Percentiles rank a stretch among this genome's conserved stretches.
These are phyloP conservation scores for Mycena maculata DNA, from an alignment of 768 basidiomycete species.

Conservation along the genomic window DNA sequence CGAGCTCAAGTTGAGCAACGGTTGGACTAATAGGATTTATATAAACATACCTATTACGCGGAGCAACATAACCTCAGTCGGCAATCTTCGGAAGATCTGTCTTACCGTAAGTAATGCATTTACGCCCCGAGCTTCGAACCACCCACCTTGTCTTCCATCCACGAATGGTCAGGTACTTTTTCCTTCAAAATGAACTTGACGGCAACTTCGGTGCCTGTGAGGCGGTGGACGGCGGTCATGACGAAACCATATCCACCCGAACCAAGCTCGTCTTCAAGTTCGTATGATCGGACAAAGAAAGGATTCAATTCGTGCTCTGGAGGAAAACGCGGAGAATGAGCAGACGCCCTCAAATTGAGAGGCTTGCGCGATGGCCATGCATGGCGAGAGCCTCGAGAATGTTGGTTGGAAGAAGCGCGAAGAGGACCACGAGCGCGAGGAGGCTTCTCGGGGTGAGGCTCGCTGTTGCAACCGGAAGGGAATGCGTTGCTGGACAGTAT, in stretches of 20 bases:
- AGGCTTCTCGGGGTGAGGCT: constrained; percentile 21
- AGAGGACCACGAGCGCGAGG: neutral
- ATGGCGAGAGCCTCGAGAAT: constrained; percentile 1
- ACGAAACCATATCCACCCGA: constrained; percentile 97
- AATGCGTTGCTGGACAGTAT: constrained; percentile 19
- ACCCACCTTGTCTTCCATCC: constrained; percentile 38
- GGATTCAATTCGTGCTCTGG: constrained; percentile 68
- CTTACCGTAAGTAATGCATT: constrained; percentile 61
- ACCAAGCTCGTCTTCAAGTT: constrained; percentile 82
- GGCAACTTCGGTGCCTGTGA: constrained; percentile 77
- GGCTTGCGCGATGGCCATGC: constrained; percentile 2
- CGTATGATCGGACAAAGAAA: constrained; percentile 69
- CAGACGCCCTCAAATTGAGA: constrained; percentile 40
- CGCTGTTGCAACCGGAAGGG: constrained; percentile 28
- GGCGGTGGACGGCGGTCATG: constrained; percentile 80
- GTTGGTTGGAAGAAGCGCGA: constrained; percentile 27
- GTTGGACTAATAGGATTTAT: too few relatives aligned
- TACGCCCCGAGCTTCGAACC: neutral
- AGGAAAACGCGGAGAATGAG: constrained; percentile 67
- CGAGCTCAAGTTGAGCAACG: too few relatives aligned
- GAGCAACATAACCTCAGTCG: constrained; percentile 85
- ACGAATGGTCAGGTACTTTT: constrained; percentile 62
- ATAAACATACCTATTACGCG: too few relatives aligned
- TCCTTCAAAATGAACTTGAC: constrained; percentile 95
- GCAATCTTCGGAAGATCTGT: constrained; percentile 66